Evolutionary conservation across 257 asterid genomes (phyloP), one percentile per base, ranked within the genome.

Genomic region (Nemophila menziesii): DNA sequence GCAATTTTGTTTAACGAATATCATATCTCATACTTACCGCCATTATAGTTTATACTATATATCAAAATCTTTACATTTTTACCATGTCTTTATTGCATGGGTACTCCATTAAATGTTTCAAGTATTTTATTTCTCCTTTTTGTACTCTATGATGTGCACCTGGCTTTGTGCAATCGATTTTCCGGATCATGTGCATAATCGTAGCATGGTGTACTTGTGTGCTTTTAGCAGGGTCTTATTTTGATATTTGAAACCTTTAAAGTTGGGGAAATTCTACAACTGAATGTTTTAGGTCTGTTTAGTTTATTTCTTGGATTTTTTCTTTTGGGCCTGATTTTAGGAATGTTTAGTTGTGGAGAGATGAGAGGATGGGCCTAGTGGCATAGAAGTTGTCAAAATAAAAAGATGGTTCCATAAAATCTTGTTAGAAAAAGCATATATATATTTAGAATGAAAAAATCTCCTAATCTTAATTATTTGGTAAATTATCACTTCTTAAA

Each of bases 1-100:
- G 58, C 71, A 69, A 54, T 69, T 69, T 69, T 69, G 71, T 39
- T 55, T 48, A 67, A 52, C 44, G 37, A 52, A 58, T 42, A 21
- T 44, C 40, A 49, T 20, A 58, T 42, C 18, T 44, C 40, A 49
- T 20, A 36, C 22, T 57, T 48, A 26, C n/a, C 1, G 2, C 13
- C 36, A 37, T 12, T 12, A 12, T 36, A 2, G 42, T 37, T 37
- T 37, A 15, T n/a, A n/a, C 3, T 11, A 6, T 3, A 37, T 37
- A 12, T 1, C 42, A 12, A 13, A 2, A 12, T 37, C 4, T 37
- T 11, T 20, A 44, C 0, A 14, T 14, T 44, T 44, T 44, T 44
- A 20, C 22, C 18, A 16, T 8, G 33, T 15, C 36, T 7, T 29
- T 7, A 2, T 13, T 1, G 9, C 12, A 26, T 29, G 2, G 8